Evolutionary conservation across 2,329 filamentous ascomycete genomes (phyloP).

Genomic region (Chaetothyriales sp.): DNA sequence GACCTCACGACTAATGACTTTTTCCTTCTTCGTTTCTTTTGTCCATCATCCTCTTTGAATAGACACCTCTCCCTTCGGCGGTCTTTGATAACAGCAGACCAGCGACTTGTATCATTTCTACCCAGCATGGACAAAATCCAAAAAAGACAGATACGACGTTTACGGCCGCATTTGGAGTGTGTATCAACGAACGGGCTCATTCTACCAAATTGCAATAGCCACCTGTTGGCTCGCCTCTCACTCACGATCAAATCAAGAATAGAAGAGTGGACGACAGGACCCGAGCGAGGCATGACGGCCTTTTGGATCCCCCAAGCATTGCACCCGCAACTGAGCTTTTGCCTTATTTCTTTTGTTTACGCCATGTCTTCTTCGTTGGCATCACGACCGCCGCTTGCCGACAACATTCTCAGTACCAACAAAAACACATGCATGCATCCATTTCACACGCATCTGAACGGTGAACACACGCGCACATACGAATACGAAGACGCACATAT

Average conservation of each 20-base stretch:
- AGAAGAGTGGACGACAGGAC: background rate
- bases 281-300: background rate
- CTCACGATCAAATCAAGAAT: background rate
- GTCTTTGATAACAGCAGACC: background rate
- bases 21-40: conserved; percentile 8
- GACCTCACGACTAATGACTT: conserved; percentile 8
- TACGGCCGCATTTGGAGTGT: background rate
- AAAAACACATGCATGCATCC: conserved; percentile 2
- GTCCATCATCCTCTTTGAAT: background rate
- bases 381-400: conserved; percentile 1
- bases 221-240: background rate
- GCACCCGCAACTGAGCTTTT: conserved; percentile 1
- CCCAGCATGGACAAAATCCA: background rate
- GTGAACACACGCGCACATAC: conserved; percentile 5
- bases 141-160: background rate
- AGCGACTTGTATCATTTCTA: background rate
- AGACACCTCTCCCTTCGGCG: background rate
- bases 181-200: background rate
- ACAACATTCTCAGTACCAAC: background rate
- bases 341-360: conserved; percentile 3
- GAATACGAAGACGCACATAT: conserved; percentile 1
- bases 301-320: background rate
- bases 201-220: background rate
- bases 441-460: background rate
- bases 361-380: conserved; percentile 1